Evolutionary conservation across 2,329 filamentous ascomycete genomes (phyloP).

Genomic region (Fusarium metavorans): DNA sequence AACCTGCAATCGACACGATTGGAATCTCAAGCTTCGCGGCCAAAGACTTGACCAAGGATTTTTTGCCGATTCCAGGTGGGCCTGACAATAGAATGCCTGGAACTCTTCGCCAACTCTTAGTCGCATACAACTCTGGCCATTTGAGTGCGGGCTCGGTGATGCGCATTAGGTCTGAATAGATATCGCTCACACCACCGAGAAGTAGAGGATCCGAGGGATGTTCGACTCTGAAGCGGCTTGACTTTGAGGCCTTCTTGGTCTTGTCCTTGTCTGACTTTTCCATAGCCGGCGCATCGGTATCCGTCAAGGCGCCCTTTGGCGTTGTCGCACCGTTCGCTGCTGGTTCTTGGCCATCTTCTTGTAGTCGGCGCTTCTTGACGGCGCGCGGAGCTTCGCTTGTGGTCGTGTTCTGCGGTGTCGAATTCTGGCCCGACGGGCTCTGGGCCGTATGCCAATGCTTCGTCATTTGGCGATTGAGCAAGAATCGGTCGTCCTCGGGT

Average conservation of each 20-base stretch:
- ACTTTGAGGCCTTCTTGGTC: constrained; percentile 48
- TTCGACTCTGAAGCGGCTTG: constrained; percentile 49
- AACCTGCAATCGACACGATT: constrained; percentile 68
- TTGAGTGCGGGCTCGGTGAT: constrained; percentile 33
- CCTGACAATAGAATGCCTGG: constrained; percentile 80
- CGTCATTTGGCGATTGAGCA: constrained; percentile 57
- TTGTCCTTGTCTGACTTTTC: constrained; percentile 48
- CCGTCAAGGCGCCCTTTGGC: constrained; percentile 36
- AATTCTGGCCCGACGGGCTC: background rate
- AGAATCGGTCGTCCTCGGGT: constrained; percentile 51
- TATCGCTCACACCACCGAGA: constrained; percentile 48
- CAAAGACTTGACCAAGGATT: constrained; percentile 78
- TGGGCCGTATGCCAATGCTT: constrained; percentile 52
- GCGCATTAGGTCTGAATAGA: constrained; percentile 38
- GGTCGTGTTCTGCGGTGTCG: background rate
- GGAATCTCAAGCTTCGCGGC: constrained; percentile 79
- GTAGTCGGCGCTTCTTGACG: constrained; percentile 50
- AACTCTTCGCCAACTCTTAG: constrained; percentile 20
- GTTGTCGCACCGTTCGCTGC: constrained; percentile 19
- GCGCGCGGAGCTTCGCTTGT: constrained; percentile 37
- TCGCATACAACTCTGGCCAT: constrained; percentile 33
- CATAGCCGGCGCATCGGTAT: constrained; percentile 23
- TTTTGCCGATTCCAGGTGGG: constrained; percentile 85
- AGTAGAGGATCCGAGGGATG: constrained; percentile 32
- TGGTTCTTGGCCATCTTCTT: constrained; percentile 44